Evolutionary conservation across 1,284 basidiomycete species (phyloP), one percentile per base, ranked within the genome.

Genomic region (Ceratobasidium sp.): DNA sequence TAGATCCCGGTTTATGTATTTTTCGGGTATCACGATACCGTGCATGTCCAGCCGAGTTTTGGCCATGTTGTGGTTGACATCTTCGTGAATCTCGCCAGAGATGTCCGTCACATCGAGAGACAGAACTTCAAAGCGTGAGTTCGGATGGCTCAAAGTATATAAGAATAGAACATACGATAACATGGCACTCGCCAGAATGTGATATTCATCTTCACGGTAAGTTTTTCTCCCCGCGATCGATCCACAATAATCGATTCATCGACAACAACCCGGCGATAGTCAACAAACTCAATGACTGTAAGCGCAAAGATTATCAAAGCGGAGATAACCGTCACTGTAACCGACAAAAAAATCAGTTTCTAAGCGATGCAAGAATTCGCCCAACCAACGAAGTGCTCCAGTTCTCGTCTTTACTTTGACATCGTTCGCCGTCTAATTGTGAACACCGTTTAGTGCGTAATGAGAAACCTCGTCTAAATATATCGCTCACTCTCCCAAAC

Each of bases 101-200:
- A 99, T 97, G 79, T 99, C 97, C 92, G 98, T 97, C 67, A 99
- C 89, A 80, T 99, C 97, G 70, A 99, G 82, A 79, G 93, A 96
- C 62, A 98, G 86, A 57, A 98, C 95, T 97, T 77, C 10, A 57
- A 57, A 61, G 23, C 57, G 39, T 23, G 26, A n/a, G n/a, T n/a
- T n/a, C n/a, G n/a, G n/a, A n/a, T n/a, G n/a, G n/a, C n/a, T 57
- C 36, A 39, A 14, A 39, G 36, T 39, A 14, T 6, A 6, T 39
- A 36, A 52, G 32, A 26, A n/a, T n/a, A 23, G 10, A 10, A 87
- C 94, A 83, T 80, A 97, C 96, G 83, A 83, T 97, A 99, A 82
- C 97, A 99, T 39, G 97, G 97, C 36, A 99, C 96, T 76, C 94
- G 87, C 0, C 97, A 97, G 82, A 99, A 99, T 1, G 93, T 95